These are phyloP conservation scores for Globisporangium nagaii DNA, from an alignment of 352 stramenopile genomes.

Conservation along the genomic window DNA sequence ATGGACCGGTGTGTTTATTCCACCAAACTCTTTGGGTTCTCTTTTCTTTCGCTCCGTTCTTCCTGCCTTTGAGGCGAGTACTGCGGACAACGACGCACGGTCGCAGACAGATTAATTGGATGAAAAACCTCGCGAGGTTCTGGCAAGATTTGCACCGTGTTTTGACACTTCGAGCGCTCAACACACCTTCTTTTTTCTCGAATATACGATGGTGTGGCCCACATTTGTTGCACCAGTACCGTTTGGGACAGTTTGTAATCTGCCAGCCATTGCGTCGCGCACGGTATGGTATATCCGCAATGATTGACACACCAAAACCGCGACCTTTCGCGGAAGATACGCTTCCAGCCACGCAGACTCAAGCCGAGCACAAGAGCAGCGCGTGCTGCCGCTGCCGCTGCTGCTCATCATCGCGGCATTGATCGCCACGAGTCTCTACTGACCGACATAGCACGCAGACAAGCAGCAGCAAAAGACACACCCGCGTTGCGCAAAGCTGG, in stretches of 20 bases:
- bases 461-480: no score
- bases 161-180: background rate
- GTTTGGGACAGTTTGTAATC: background rate
- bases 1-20: background rate
- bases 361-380: no score
- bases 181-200: conserved; percentile 1
- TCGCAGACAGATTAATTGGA: background rate
- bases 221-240: background rate
- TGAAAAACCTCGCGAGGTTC: background rate
- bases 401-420: no score
- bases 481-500: no score
- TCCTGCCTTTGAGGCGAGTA: background rate
- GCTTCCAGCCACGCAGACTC: background rate
- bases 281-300: background rate
- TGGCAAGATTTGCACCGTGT: background rate
- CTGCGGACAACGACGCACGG: background rate
- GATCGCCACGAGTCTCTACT: no score
- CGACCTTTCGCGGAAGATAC: conserved; percentile 6
- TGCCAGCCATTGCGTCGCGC: no score
- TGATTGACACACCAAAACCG: background rate
- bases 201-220: background rate
- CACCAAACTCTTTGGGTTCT: conserved; percentile 1
- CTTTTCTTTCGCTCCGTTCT: no score
- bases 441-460: no score
- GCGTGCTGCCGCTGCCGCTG: no score